Base-by-base conservation (phyloP, 2,329 filamentous ascomycete genomes). In the Xylariaceae sp. region DNA sequence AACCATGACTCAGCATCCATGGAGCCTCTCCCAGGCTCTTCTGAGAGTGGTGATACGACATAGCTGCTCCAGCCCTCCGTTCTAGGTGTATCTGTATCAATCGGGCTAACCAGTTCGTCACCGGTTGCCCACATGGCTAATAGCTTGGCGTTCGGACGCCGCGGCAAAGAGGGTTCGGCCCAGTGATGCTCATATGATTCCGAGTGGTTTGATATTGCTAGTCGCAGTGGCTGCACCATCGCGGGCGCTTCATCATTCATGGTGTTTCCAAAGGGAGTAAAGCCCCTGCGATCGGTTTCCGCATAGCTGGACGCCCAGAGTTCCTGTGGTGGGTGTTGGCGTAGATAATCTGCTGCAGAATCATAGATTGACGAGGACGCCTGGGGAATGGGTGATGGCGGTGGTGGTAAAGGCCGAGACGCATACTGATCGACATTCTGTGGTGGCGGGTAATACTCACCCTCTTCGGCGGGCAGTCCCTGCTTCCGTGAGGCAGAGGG, bases 31-130 rank as follows among this genome's bases (percentile, higher is more conserved):
- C 45, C 56, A 36, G 36, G 52, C 5, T 47, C 21, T 18, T 60
- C 58, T 4, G 63, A 65, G 6, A 67, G 42, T 0, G 65, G 65
- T n/a, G 65, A 67, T 34, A 67, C 65, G 9, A 60, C 49, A 37
- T 64, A 50, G 26, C 45, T 49, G 19, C 42, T 54, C 45, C 57
- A 56, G 18, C 37, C 59, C 22, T 47, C 56, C 8, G 59, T 53
- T 12, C 49, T 53, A 6, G 61, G 51, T 3, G 58, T 56, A 12
- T 57, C 53, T 6, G 58, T 57, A 12, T 55, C 51, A 10, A 67
- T 22, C 9, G 65, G 65, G 45, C 65, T 67, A 18, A 67, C 57
- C 2, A 56, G 37, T 9, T 55, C 52, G 15, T 60, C 58, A 1
- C 59, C 56, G 3, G 51, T 49, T 21, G 49, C 47, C 39, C 49